Evolutionary conservation across 495 filamentous ascomycete species (phyloP).

Genomic region (Saxophila tyrrhenica): DNA sequence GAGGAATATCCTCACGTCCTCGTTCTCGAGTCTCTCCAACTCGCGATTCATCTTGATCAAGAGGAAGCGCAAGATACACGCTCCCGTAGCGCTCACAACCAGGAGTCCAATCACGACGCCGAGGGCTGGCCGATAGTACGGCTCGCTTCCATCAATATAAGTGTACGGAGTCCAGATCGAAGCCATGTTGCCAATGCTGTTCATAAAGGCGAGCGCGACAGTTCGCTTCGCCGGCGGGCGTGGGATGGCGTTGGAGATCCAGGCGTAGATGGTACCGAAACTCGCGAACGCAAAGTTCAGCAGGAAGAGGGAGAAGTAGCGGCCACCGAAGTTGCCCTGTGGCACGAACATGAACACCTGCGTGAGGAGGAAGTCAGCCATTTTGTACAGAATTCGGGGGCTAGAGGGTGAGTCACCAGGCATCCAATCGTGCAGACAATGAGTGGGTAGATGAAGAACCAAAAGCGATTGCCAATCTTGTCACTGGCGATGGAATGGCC

Average conservation of each 20-base stretch:
- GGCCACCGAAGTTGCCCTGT: constrained; percentile 34
- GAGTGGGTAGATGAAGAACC: constrained; percentile 42
- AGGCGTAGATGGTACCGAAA: constrained; percentile 42
- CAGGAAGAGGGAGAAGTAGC: constrained; percentile 44
- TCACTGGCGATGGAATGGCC: constrained; percentile 23
- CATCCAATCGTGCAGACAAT: constrained; percentile 39
- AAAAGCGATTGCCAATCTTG: constrained; percentile 37
- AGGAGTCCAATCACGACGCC: constrained; percentile 40
- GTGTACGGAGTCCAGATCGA: constrained; percentile 47
- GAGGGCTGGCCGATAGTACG: constrained; percentile 37
- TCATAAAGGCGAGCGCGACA: constrained; percentile 44
- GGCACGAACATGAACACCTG: constrained; percentile 38
- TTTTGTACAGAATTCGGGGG: neutral
- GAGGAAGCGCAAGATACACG: constrained; percentile 35
- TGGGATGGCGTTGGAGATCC: constrained; percentile 43
- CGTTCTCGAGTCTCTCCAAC: constrained; percentile 37
- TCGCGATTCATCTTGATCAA: constrained; percentile 35
- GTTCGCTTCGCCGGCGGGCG: constrained; percentile 46
- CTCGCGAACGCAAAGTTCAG: constrained; percentile 46
- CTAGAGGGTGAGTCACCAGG: neutral
- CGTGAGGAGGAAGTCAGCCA: neutral
- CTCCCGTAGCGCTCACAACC: constrained; percentile 29
- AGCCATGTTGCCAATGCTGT: constrained; percentile 42
- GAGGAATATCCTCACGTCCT: constrained; percentile 21
- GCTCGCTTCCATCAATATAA: constrained; percentile 28